These are phyloP conservation scores for Dictyostelium intermedium DNA, from an alignment of 78 protist species.

Conservation along the genomic window DNA sequence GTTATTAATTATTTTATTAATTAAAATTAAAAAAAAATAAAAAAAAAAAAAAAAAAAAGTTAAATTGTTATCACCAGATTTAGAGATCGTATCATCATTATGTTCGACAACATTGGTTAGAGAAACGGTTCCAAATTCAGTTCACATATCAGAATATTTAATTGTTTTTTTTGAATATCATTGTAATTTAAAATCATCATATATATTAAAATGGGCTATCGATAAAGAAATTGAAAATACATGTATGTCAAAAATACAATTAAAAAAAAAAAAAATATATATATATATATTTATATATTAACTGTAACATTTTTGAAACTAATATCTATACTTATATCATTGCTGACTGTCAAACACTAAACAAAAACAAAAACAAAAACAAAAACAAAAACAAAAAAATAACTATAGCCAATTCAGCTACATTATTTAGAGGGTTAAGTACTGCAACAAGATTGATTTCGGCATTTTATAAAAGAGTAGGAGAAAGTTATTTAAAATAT, in stretches of 20 bases:
- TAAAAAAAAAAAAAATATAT: neutral
- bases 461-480: constrained; percentile 54
- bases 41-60: neutral
- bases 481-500: constrained; percentile 49
- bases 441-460: constrained; percentile 71
- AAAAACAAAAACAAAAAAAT: too few species aligned
- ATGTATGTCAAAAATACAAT: neutral
- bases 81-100: constrained; percentile 41
- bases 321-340: too few species aligned
- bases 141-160: constrained; percentile 30
- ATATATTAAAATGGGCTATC: constrained; percentile 66
- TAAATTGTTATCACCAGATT: constrained; percentile 64
- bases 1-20: too few species aligned
- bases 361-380: too few species aligned
- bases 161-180: constrained; percentile 43
- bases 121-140: constrained; percentile 19
- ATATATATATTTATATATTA: too few species aligned
- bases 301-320: too few species aligned
- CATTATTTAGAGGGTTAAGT: constrained; percentile 63
- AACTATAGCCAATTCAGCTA: constrained; percentile 24
- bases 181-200: constrained; percentile 18
- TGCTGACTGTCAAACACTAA: too few species aligned
- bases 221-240: constrained; percentile 51
- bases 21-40: too few species aligned
- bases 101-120: constrained; percentile 43